Percentiles rank a stretch among this genome's conserved stretches.
phyloP scores from a whole-genome alignment of 106 monocot species.

The Dendrobium nobile region DNA sequence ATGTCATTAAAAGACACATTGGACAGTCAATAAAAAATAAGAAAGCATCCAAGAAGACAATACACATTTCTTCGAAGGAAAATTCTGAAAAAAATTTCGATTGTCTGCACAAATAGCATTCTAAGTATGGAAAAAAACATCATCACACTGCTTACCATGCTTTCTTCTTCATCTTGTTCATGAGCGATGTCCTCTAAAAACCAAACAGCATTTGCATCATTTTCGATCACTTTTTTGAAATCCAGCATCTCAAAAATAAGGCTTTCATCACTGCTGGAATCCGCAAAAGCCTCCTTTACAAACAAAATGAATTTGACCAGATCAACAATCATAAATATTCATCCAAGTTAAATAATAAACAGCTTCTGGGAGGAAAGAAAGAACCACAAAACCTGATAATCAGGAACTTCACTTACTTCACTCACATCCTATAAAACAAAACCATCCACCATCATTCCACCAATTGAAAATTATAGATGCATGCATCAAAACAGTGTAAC shows the following conservation, averaged over 20 bases:
- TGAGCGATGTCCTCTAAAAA: slow-evolving; percentile 68
- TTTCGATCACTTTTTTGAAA: slow-evolving; percentile 60
- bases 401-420: slow-evolving; percentile 66
- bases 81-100: neutral
- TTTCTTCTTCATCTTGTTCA: slow-evolving; percentile 68
- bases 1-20: neutral
- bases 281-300: slow-evolving; percentile 68
- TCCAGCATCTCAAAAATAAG: slow-evolving; percentile 80
- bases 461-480: neutral
- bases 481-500: neutral
- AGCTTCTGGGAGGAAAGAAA: neutral
- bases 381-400: slow-evolving; percentile 55
- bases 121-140: neutral
- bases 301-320: neutral
- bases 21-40: neutral
- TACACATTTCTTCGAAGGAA: neutral
- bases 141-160: slow-evolving; percentile 29
- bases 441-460: neutral
- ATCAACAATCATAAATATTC: neutral
- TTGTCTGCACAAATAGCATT: too few relatives aligned
- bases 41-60: neutral
- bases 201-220: slow-evolving; percentile 66
- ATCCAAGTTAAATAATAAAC: neutral
- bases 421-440: slow-evolving; percentile 66
- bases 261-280: slow-evolving; percentile 79